Evolutionary conservation across 306 rosid species (phyloP), one percentile per base, ranked within the genome.

Genomic region (Trifolium subterraneum): DNA sequence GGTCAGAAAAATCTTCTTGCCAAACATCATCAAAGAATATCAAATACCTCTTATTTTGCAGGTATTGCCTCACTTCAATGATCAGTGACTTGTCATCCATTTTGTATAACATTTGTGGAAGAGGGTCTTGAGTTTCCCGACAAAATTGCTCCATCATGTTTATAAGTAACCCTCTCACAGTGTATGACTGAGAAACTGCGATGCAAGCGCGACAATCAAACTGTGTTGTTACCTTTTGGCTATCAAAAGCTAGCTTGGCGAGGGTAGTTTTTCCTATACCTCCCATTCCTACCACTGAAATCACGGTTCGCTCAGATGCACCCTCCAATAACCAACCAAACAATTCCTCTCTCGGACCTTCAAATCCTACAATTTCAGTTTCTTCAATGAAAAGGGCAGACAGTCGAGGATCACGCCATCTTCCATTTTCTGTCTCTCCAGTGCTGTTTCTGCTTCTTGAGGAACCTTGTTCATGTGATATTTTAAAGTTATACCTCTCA

Each of bases 211-310:
- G 66, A 8, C 66, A 60, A 31, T 60, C 66, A 60, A 60, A 60
- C 0, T 60, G 12, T 60, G 22, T 1, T 60, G 66, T 63, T 38
- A 16, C 47, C 69, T 63, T 63, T 38, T 18, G 69, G n/a, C 48
- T 63, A 29, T 63, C 69, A 10, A 63, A 63, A 36, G 18, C 69
- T 63, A 35, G 29, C 48, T 35, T 63, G 16, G 69, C 47, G 12
- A 42, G 48, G 12, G 48, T 42, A 0, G 15, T 42, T 42, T 42
- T 42, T 9, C 69, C 69, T 4, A 63, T 29, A 10, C 69, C 69
- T 15, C 44, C 67, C 67, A 61, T 61, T 15, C 67, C 67, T n/a
- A 63, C 69, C 69, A 63, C 69, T n/a, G 48, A 63, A 35, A 63
- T 63, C 27, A 63, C 69, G 11, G 48, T 36, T 48, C 69, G n/a